phyloP scores from a whole-genome alignment of 108 stramenopile species.

The Skeletonema potamos region DNA sequence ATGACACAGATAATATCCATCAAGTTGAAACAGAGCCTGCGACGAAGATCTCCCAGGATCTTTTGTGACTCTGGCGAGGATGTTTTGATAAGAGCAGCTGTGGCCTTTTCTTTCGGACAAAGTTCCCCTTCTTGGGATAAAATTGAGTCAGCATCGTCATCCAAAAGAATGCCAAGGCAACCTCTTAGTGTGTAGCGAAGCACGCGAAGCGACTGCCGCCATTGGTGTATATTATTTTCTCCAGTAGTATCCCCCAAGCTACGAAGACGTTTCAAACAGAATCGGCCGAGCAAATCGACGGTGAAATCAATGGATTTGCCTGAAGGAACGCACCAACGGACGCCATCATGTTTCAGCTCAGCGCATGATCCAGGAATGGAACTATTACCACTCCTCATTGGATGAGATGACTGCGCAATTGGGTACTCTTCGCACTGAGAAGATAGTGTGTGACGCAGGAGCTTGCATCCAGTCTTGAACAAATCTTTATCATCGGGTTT shows the following conservation, averaged over 20 bases:
- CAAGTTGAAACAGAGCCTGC: slow-evolving; percentile 51
- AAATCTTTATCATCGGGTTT: slow-evolving; percentile 70
- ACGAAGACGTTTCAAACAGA: slow-evolving; percentile 27
- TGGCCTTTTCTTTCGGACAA: slow-evolving; percentile 72
- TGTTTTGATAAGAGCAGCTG: slow-evolving; percentile 44
- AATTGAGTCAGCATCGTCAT: slow-evolving; percentile 44
- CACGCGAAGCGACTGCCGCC: slow-evolving; percentile 57
- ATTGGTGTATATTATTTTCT: slow-evolving; percentile 28
- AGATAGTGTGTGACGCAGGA: slow-evolving; percentile 77
- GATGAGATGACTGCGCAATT: slow-evolving; percentile 44
- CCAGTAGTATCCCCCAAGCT: slow-evolving; percentile 18
- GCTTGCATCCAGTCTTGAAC: slow-evolving; percentile 87
- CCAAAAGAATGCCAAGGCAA: slow-evolving; percentile 64
- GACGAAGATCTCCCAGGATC: slow-evolving; percentile 46
- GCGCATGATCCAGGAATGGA: slow-evolving; percentile 38
- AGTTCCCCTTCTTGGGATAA: slow-evolving; percentile 24
- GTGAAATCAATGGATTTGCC: slow-evolving; percentile 72
- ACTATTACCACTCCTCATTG: slow-evolving; percentile 23
- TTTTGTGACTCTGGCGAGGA: slow-evolving; percentile 45
- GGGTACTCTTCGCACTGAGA: slow-evolving; percentile 81
- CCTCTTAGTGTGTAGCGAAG: slow-evolving; percentile 81
- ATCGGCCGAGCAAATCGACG: slow-evolving; percentile 42
- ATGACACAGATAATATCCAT: slow-evolving; percentile 60
- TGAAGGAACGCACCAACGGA: slow-evolving; percentile 77
- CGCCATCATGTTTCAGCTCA: slow-evolving; percentile 49